Evolutionary conservation across 352 stramenopile species (phyloP), one percentile per base, ranked within the genome.

Genomic region (Sclerospora graminicola): DNA sequence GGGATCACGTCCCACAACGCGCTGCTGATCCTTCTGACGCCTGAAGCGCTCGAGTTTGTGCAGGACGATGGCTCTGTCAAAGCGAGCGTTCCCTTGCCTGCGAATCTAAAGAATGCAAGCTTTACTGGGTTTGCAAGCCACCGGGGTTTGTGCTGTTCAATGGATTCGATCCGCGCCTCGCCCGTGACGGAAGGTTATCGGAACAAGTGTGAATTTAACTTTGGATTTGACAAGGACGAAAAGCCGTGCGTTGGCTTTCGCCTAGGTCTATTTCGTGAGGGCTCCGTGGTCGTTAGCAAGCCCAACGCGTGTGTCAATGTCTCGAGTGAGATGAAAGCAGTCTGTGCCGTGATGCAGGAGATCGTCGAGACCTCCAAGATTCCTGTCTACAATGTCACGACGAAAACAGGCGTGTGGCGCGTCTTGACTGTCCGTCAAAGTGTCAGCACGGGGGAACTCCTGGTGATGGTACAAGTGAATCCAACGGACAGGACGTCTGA

Each of bases 201-300:
- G 24, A 98, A 99, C 79, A 99, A 98, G 69, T 97, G 86, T 57
- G 94, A 98, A 55, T 98, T 98, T 61, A 98, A 82, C 29, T 89
- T 97, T 56, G 93, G 94, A 29, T 77, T 83, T 19, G 79, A 94
- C 47, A 66, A 45, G 0, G 60, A 87, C 6, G 67, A 67, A 27
- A 72, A 86, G 51, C 73, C 85, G 1, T 89, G 79, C 32, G 64
- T 95, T 2, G 87, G 87, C 11, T 96, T 96, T 52, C 80, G 87
- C 19, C 64, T 91, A 31, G 78, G 81, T 18, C 50, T 88, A 9
- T 95, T 91, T 58, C 74, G 75, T 47, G 64, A 91, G 34, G 80
- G 77, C 10, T 76, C 77, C 1, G 60, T 92, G 16, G 60, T 84
- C 15, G 78, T 86, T 2, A 82, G 57, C 49, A 68, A 64, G 20